Evolutionary conservation across 768 basidiomycete genomes (phyloP).

Genomic region (Suillus cothurnatus): DNA sequence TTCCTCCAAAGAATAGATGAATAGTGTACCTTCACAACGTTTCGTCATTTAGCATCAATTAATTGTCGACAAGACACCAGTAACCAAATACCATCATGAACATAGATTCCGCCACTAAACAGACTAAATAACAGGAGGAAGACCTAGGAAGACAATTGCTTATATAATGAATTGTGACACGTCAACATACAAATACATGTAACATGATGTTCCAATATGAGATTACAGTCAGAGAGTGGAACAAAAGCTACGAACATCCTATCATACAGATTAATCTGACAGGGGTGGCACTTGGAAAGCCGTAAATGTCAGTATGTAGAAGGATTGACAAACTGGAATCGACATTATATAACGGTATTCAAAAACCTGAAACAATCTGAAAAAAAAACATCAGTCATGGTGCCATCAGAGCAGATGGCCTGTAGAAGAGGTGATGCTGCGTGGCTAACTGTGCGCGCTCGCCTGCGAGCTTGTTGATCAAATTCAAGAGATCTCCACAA

Average conservation of each 20-base stretch:
- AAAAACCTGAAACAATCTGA: not conserved
- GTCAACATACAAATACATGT: not conserved
- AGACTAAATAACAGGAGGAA: not conserved
- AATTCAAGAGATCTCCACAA: conserved; percentile 76
- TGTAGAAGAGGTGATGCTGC: conserved; percentile 31
- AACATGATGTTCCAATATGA: not conserved
- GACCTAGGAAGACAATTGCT: not conserved
- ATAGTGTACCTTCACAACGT: not conserved
- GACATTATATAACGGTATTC: not conserved
- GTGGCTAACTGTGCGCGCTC: conserved; percentile 48
- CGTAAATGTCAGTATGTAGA: not conserved
- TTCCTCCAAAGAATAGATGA: not conserved
- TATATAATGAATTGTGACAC: not conserved
- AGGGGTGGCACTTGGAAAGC: not conserved
- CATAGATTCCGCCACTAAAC: not conserved
- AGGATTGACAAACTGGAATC: not conserved
- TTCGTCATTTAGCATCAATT: not conserved
- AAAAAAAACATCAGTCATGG: conserved; percentile 13
- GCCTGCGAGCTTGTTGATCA: conserved; percentile 77
- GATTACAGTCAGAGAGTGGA: not conserved
- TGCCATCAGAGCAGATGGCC: conserved; percentile 34
- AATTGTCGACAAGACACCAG: not conserved
- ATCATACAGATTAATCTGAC: conserved; percentile 1
- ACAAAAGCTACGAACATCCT: not conserved
- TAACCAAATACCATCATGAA: not conserved